Evolutionary conservation across 1,139 yeast genomes (phyloP), one percentile per base, ranked within the genome.

Genomic region (Yarrowia galli): DNA sequence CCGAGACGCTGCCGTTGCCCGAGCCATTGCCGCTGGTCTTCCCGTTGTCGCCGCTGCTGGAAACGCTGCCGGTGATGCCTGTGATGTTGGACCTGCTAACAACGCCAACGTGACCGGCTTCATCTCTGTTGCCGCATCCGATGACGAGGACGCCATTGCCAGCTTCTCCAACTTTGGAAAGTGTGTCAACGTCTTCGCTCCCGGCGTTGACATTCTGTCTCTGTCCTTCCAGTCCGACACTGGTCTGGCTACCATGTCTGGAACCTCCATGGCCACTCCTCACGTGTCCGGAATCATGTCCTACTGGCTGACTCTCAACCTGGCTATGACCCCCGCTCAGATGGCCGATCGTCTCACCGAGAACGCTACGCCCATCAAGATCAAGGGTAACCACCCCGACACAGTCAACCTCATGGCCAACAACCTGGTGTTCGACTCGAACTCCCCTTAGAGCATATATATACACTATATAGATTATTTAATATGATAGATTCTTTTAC

Each of bases 241-340:
- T 20, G 74, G 76, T 15, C 75, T 75, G 18, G 67, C 74, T 42
- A 72, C 77, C 73, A 32, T 82, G 86, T 87, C 96, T 6, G 98
- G 98, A 0, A 93, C 98, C 0, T 92, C 98, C 0, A 92, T 92
- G 97, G 89, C 97, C 0, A 83, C 97, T 0, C 98, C 97, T 0
- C 82, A 87, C 0, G 89, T 91, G 10, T 82, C 95, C 0, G 97
- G 97, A 0, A 75, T 90, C 38, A 85, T 84, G 46, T 54, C 61
- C 23, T 54, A 54, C 61, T 54, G 61, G 61, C 46, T 40, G 36
- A 96, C 96, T 36, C 91, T 88, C 68, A 84, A 84, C 73, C 90
- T 92, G 42, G 96, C 96, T 76, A 77, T 91, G 61, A 40, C 46
- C 4, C 61, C 61, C 32, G 48, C 46, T 13, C 46, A 40, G 46